phyloP scores from a whole-genome alignment of 371 early-diverging fungal genomes.

The Circinella minor region DNA sequence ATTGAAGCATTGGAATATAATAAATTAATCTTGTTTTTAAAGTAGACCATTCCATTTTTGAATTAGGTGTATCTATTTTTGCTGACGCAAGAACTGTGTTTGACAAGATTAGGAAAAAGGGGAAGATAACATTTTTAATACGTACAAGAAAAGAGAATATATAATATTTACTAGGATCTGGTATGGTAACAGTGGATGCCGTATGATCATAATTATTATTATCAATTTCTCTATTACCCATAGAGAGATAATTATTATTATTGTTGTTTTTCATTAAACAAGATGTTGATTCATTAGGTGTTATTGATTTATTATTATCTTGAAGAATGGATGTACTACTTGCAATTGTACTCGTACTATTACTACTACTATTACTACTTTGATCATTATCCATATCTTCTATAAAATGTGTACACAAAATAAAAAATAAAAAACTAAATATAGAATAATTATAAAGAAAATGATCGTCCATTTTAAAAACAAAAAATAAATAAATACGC shows the following conservation, averaged over 20 bases:
- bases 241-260: neutral
- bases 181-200: too few species aligned
- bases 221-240: too few species aligned
- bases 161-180: too few species aligned
- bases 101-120: too few species aligned
- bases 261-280: neutral
- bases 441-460: neutral
- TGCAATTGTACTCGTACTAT: neutral
- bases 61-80: slow-evolving; percentile 3
- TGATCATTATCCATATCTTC: neutral
- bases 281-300: neutral
- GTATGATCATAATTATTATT: too few species aligned
- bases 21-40: slow-evolving; percentile 67
- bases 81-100: slow-evolving; percentile 7
- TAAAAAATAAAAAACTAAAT: neutral
- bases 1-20: slow-evolving; percentile 84
- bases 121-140: neutral
- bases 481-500: neutral
- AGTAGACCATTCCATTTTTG: slow-evolving; percentile 14
- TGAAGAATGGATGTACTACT: neutral
- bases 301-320: neutral
- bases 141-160: too few species aligned
- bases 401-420: neutral
- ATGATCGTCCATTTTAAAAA: neutral
- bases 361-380: slow-evolving; percentile 1